phyloP scores from a whole-genome alignment of 192 early-diverging fungal genomes.

The Coemansia interrupta region DNA sequence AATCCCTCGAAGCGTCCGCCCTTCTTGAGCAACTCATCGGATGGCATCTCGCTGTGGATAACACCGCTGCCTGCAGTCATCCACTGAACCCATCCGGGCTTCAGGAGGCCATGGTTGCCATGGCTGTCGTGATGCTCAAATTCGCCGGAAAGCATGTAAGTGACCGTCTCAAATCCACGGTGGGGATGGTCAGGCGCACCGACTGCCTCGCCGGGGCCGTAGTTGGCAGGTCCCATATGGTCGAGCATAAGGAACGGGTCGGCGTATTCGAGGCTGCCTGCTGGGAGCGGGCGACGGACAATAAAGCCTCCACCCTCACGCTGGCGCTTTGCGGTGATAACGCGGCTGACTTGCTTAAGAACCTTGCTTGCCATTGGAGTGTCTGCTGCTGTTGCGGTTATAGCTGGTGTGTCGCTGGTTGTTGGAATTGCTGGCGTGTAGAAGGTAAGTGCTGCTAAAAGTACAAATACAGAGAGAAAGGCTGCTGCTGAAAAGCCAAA shows the following conservation, averaged over 20 bases:
- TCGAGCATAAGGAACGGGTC: slow-evolving; percentile 94
- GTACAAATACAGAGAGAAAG: slow-evolving; percentile 34
- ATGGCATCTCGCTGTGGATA: slow-evolving; percentile 73
- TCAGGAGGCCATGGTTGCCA: slow-evolving; percentile 66
- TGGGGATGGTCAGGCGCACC: slow-evolving; percentile 73
- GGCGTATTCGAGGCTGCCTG: slow-evolving; percentile 60
- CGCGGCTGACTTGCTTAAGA: slow-evolving; percentile 40
- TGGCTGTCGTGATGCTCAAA: slow-evolving; percentile 74
- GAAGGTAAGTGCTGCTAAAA: slow-evolving; percentile 31
- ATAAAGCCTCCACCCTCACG: slow-evolving; percentile 79
- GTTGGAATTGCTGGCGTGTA: slow-evolving; percentile 12
- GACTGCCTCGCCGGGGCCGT: slow-evolving; percentile 56
- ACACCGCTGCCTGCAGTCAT: slow-evolving; percentile 76
- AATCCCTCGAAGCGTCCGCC: slow-evolving; percentile 53
- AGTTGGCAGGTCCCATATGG: slow-evolving; percentile 54
- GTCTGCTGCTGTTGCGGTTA: background rate
- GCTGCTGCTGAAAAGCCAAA: slow-evolving; percentile 15
- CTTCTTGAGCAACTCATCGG: slow-evolving; percentile 38
- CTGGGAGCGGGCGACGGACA: slow-evolving; percentile 76
- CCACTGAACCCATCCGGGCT: slow-evolving; percentile 71
- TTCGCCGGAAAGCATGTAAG: slow-evolving; percentile 65
- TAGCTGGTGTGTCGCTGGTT: background rate
- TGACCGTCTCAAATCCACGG: slow-evolving; percentile 79
- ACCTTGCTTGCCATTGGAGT: slow-evolving; percentile 34
- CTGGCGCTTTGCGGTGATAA: slow-evolving; percentile 49